These are phyloP conservation scores for Backusella mclennaniae DNA, from an alignment of 192 early-diverging fungal genomes.

Conservation along the genomic window DNA sequence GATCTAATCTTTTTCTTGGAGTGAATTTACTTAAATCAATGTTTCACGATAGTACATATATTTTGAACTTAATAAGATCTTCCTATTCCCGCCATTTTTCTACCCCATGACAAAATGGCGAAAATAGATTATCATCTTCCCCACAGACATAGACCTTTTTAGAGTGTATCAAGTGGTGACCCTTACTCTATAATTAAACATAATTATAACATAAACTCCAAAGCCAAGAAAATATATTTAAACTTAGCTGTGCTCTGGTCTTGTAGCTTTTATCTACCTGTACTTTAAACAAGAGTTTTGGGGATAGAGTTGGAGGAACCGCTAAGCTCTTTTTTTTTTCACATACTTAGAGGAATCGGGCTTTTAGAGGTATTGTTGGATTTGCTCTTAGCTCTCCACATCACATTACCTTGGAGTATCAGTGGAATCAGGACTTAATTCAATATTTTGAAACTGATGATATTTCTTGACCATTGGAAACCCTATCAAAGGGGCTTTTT, in stretches of 20 bases:
- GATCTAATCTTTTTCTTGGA: slow-evolving; percentile 79
- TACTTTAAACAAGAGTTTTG: too few relatives aligned
- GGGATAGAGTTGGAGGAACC: too few relatives aligned
- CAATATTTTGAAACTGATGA: slow-evolving; percentile 85
- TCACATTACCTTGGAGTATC: slow-evolving; percentile 27
- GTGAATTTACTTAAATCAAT: slow-evolving; percentile 58
- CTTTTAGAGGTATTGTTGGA: too few relatives aligned
- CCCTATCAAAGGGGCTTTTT: slow-evolving; percentile 46
- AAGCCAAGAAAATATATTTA: too few relatives aligned
- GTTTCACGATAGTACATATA: slow-evolving; percentile 52
- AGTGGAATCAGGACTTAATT: slow-evolving; percentile 79
- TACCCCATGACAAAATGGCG: background rate
- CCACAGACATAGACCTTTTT: background rate
- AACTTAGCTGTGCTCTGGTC: too few relatives aligned
- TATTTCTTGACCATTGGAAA: slow-evolving; percentile 43
- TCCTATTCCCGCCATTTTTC: background rate
- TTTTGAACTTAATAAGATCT: background rate
- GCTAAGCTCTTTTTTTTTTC: too few relatives aligned
- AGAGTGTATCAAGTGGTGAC: too few relatives aligned
- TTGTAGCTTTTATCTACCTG: too few relatives aligned
- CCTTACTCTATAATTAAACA: too few relatives aligned
- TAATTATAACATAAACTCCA: too few relatives aligned
- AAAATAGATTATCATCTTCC: background rate
- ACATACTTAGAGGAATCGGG: too few relatives aligned
- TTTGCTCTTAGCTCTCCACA: background rate